These are phyloP conservation scores for Pichia insulana DNA, from an alignment of 805 yeast genomes.

Conservation along the genomic window DNA sequence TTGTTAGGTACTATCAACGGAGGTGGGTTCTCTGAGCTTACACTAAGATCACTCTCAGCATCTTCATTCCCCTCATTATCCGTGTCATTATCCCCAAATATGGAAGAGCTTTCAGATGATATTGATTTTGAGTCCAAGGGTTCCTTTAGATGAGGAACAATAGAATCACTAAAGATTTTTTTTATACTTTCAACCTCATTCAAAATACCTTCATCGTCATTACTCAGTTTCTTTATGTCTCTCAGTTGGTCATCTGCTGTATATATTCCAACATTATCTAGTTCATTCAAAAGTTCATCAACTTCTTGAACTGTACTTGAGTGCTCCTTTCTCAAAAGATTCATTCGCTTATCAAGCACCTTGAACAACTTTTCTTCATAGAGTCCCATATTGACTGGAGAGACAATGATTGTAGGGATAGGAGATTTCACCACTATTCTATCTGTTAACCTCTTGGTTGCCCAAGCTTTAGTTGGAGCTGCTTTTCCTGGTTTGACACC, in stretches of 20 bases:
- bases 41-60: slow-evolving; percentile 14
- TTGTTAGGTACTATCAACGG: slow-evolving; percentile 5
- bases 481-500: slow-evolving; percentile 46
- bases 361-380: slow-evolving; percentile 40
- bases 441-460: slow-evolving; percentile 53
- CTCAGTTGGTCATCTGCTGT: slow-evolving; percentile 19
- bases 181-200: slow-evolving; percentile 5
- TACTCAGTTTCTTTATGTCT: slow-evolving; percentile 11
- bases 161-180: background rate
- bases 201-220: slow-evolving; percentile 12
- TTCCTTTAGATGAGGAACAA: no score
- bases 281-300: slow-evolving; percentile 12
- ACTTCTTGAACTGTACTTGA: slow-evolving; percentile 10
- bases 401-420: slow-evolving; percentile 59
- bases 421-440: slow-evolving; percentile 55
- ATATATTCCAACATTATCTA: slow-evolving; percentile 23
- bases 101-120: background rate
- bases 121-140: background rate
- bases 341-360: slow-evolving; percentile 22
- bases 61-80: slow-evolving; percentile 8
- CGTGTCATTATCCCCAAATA: background rate
- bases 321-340: slow-evolving; percentile 7
- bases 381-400: slow-evolving; percentile 47
- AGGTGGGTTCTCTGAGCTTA: slow-evolving; percentile 14
- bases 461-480: slow-evolving; percentile 49